phyloP scores from a whole-genome alignment of 2,329 filamentous ascomycete genomes.

The Paecilomyces fulvus region DNA sequence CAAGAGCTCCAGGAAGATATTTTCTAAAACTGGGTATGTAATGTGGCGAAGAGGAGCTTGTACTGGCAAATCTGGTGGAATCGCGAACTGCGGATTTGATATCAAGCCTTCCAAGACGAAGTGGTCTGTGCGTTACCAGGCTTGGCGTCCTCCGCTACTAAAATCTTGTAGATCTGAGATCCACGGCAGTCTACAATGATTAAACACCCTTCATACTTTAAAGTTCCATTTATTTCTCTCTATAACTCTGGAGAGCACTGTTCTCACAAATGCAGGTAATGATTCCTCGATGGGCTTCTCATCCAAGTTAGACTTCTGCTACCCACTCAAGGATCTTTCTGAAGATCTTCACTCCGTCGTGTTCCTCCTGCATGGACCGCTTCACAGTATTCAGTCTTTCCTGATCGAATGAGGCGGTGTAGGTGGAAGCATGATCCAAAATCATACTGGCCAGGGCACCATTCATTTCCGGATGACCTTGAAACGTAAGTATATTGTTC shows the following conservation, averaged over 20 bases:
- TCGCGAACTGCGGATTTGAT: neutral
- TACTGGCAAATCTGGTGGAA: neutral
- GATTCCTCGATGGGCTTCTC: neutral
- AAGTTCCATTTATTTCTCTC: neutral
- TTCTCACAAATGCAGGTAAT: neutral
- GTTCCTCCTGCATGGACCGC: neutral
- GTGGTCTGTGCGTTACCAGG: neutral
- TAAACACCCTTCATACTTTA: neutral
- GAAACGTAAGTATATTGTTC: constrained; percentile 36
- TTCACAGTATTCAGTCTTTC: neutral
- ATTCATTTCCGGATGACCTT: constrained; percentile 40
- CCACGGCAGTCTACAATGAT: too few species aligned
- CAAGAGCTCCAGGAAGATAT: neutral
- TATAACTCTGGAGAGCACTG: neutral
- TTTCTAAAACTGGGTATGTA: neutral
- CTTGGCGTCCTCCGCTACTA: neutral
- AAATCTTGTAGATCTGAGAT: neutral
- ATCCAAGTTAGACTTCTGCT: neutral
- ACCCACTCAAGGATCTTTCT: neutral
- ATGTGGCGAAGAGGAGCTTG: neutral
- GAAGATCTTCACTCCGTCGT: neutral
- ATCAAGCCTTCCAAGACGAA: neutral
- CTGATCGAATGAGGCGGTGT: neutral
- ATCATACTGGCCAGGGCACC: constrained; percentile 29
- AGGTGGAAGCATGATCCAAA: constrained; percentile 10